A percentile compares a stretch with the other conserved stretches of the same genome.
Conservation (phyloP, 208 protist genomes). For the Trypanosoma platydactyli region DNA sequence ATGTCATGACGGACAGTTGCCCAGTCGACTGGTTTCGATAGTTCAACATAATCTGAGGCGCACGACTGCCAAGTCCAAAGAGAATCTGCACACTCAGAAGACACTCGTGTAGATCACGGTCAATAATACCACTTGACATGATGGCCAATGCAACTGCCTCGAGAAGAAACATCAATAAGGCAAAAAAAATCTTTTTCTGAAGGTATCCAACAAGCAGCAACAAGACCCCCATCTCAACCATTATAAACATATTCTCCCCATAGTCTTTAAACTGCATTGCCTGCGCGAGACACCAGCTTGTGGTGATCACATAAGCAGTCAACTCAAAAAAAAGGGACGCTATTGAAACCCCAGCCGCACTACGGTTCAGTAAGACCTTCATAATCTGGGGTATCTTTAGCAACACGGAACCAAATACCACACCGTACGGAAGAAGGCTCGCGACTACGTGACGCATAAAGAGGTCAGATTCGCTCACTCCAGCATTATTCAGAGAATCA, state of each 20-base stretch:
- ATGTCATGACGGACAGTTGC: slow-evolving; percentile 81
- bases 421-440: slow-evolving; percentile 72
- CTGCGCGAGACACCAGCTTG: slow-evolving; percentile 76
- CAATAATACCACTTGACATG: slow-evolving; percentile 47
- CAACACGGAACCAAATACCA: slow-evolving; percentile 76
- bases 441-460: slow-evolving; percentile 57
- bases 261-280: slow-evolving; percentile 70
- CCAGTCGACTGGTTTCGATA: slow-evolving; percentile 64
- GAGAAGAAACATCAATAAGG: slow-evolving; percentile 33
- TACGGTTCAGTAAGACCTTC: slow-evolving; percentile 50
- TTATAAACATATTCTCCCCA: slow-evolving; percentile 82
- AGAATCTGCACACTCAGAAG: slow-evolving; percentile 66
- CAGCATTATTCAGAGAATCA: neutral
- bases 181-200: slow-evolving; percentile 40
- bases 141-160: slow-evolving; percentile 36
- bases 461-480: slow-evolving; percentile 18
- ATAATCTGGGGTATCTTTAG: slow-evolving; percentile 89
- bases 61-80: slow-evolving; percentile 64
- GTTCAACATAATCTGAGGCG: slow-evolving; percentile 82
- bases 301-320: slow-evolving; percentile 75
- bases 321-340: slow-evolving; percentile 63
- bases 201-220: slow-evolving; percentile 63
- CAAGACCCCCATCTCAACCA: slow-evolving; percentile 61
- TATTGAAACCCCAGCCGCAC: slow-evolving; percentile 73
- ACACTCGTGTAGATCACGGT: slow-evolving; percentile 45